phyloP scores from a whole-genome alignment of 2,329 filamentous ascomycete species.

The Xylaria sp. region DNA sequence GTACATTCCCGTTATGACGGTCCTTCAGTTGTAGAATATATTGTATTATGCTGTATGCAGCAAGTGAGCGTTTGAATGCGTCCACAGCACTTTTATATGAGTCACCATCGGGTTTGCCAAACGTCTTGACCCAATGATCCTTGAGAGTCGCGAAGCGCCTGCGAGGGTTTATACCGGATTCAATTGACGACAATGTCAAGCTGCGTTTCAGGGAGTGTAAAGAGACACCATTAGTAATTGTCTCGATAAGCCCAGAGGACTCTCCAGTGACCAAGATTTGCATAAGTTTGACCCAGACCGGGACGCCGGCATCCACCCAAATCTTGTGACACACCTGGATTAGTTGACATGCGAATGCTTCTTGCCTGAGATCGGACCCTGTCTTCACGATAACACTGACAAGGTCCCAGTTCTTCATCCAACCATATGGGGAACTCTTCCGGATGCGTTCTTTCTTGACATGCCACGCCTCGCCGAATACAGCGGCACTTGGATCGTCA shows the following conservation, averaged over 20 bases:
- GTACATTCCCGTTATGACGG: slow-evolving; percentile 85
- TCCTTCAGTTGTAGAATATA: slow-evolving; percentile 88
- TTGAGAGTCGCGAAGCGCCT: slow-evolving; percentile 82
- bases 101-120: slow-evolving; percentile 76
- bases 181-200: slow-evolving; percentile 79
- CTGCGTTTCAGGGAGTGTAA: slow-evolving; percentile 86
- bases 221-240: slow-evolving; percentile 89
- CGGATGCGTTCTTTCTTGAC: slow-evolving; percentile 86
- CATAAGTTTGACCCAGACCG: slow-evolving; percentile 92
- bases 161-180: slow-evolving; percentile 76
- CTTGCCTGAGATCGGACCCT: slow-evolving; percentile 82
- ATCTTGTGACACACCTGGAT: slow-evolving; percentile 85
- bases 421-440: slow-evolving; percentile 84
- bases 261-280: slow-evolving; percentile 87
- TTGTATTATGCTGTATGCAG: slow-evolving; percentile 86
- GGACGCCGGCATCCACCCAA: slow-evolving; percentile 77
- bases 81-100: slow-evolving; percentile 78
- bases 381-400: slow-evolving; percentile 91
- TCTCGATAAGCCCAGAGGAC: slow-evolving; percentile 85
- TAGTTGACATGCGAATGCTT: slow-evolving; percentile 87
- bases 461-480: slow-evolving; percentile 88
- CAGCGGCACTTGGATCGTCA: slow-evolving; percentile 85
- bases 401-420: slow-evolving; percentile 91
- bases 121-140: slow-evolving; percentile 84
- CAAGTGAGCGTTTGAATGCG: slow-evolving; percentile 83